Base-by-base conservation (phyloP, 345 rosid genomes). In the Hibiscus mutabilis region DNA sequence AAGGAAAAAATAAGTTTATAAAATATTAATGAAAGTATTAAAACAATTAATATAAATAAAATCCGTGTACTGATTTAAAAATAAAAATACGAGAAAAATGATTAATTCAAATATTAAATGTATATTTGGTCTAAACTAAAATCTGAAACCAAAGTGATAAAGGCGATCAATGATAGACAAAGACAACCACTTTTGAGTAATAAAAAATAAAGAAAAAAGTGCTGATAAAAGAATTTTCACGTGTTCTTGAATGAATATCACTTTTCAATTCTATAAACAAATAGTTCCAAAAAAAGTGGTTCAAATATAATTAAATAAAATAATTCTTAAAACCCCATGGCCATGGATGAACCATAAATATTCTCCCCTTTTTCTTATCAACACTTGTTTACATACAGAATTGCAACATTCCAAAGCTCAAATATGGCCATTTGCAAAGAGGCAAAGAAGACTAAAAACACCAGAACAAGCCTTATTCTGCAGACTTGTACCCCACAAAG, bases 301-400 rank as follows among this genome's bases (percentile, higher is more conserved):
- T n/a, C 18, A 53, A 19, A 53, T n/a, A 18, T 15, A 35, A 35
- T 40, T 19, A 11, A 52, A 18, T 22, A 53, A 53, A 19, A 6
- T 10, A 53, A 53, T 19, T 24, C 58, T 37, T n/a, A 53, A 55
- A 55, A 21, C 59, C 59, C 59, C 25, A 46, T 46, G 4, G 51
- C 57, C 57, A 52, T 53, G 58, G 57, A 18, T 52, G 24, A 18
- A 33, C 7, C 37, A 40, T 40, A 40, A 42, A 42, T 42, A 9
- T 10, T 42, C 46, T 42, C 15, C 8, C 16, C 7, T 55, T 37
- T 9, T 55, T 56, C 46, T 68, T 22, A 53, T 67, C 31, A 55
- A 42, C 33, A 75, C 37, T 73, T 68, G 72, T 79, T 76, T 73
- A 77, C 76, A 69, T 71, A 79, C 55, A 76, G 69, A 84, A 74